Conservation (phyloP, 2,329 filamentous ascomycete genomes). For the Aspergillus tubingensis region DNA sequence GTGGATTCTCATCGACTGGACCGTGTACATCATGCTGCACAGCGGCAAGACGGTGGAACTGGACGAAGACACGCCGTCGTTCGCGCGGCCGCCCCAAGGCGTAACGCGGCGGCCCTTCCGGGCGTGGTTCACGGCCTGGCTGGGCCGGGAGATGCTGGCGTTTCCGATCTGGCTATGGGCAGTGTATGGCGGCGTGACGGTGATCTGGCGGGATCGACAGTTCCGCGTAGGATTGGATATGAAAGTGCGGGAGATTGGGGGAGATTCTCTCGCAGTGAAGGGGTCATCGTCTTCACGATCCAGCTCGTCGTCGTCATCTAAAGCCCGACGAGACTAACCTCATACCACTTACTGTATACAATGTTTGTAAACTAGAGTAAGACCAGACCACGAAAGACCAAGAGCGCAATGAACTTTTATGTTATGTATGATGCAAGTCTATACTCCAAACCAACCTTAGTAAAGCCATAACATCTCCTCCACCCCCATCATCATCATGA, state of each 20-base stretch:
- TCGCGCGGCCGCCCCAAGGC: constrained; percentile 58
- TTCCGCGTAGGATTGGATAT: constrained; percentile 85
- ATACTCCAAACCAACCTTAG: background rate
- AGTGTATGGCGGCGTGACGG: constrained; percentile 81
- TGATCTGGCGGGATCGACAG: constrained; percentile 80
- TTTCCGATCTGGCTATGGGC: constrained; percentile 90
- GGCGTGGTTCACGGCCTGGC: constrained; percentile 79
- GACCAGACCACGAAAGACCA: constrained; percentile 4
- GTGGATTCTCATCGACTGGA: constrained; percentile 78
- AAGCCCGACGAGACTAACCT: constrained; percentile 13
- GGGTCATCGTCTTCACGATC: background rate
- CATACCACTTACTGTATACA: background rate
- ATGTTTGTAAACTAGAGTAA: background rate
- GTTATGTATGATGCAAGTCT: background rate
- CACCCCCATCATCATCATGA: background rate
- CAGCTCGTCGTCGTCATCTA: constrained; percentile 14
- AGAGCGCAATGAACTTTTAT: constrained; percentile 5
- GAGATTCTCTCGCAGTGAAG: background rate
- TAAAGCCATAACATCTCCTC: background rate
- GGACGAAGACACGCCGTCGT: constrained; percentile 72
- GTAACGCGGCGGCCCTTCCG: constrained; percentile 58
- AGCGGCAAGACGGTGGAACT: constrained; percentile 69
- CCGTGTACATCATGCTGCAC: constrained; percentile 73
- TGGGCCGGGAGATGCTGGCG: constrained; percentile 78
- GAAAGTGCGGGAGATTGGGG: constrained; percentile 65